These are phyloP conservation scores for Osmanthus fragrans DNA, from an alignment of 257 asterid species.

Conservation along the genomic window DNA sequence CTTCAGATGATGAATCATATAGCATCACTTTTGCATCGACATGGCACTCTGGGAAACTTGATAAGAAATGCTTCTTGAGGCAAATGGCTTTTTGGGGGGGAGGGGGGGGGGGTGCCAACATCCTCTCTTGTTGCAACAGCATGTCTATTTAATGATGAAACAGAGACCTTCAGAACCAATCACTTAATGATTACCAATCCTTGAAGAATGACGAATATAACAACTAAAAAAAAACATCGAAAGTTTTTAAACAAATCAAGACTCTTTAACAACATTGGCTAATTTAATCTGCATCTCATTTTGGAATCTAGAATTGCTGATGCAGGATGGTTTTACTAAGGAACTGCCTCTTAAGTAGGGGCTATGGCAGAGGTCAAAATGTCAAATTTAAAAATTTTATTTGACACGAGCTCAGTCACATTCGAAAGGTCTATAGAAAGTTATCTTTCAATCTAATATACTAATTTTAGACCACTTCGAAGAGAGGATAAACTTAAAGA, in stretches of 20 bases:
- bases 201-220: constrained; percentile 6
- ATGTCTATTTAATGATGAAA: constrained; percentile 93
- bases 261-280: constrained; percentile 15
- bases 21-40: constrained; percentile 76
- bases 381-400: not conserved
- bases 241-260: constrained; percentile 18
- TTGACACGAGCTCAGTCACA: not conserved
- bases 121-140: constrained; percentile 97
- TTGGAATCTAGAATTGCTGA: constrained; percentile 7
- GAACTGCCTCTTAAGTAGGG: not conserved
- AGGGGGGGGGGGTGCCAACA: constrained; percentile 86
- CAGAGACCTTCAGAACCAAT: constrained; percentile 71
- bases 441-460: not conserved
- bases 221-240: not conserved
- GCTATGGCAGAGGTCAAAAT: not conserved
- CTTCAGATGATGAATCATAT: constrained; percentile 87
- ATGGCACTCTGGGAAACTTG: constrained; percentile 86
- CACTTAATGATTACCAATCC: constrained; percentile 21
- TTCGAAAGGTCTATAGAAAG: not conserved
- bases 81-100: constrained; percentile 88
- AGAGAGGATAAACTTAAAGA: not conserved
- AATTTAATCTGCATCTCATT: constrained; percentile 16
- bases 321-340: not conserved
- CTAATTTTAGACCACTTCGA: not conserved
- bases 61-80: constrained; percentile 78